Evolutionary conservation across 768 basidiomycete genomes (phyloP).

Genomic region (Tricholomella constricta): DNA sequence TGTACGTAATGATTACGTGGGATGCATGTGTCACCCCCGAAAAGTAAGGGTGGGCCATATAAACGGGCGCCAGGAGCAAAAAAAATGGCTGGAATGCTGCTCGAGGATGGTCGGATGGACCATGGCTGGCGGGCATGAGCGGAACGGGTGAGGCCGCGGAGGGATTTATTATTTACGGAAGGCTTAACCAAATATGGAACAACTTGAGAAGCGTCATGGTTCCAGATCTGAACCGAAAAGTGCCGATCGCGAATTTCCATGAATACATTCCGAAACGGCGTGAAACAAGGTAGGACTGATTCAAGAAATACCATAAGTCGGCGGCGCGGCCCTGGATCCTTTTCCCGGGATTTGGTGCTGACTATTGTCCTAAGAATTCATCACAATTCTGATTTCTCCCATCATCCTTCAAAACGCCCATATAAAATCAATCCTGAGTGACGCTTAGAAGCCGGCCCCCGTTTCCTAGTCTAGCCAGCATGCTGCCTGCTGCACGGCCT

Average conservation of each 20-base stretch:
- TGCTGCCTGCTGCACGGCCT: constrained; percentile 12
- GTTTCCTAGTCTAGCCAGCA: constrained; percentile 8
- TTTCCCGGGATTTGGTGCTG: constrained; percentile 14
- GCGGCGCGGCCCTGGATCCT: constrained; percentile 1
- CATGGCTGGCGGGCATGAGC: not conserved
- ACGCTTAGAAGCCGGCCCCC: constrained; percentile 2
- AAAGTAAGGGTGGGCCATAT: not conserved
- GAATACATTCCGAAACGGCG: constrained; percentile 11
- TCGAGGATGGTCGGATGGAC: not conserved
- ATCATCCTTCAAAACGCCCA: constrained; percentile 4
- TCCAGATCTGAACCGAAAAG: constrained; percentile 9
- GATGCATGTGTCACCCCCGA: constrained; percentile 5
- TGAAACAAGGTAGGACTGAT: constrained; percentile 3
- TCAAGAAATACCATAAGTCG: constrained; percentile 1
- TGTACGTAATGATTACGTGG: constrained; percentile 17
- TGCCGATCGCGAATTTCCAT: not conserved
- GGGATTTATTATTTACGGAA: constrained; percentile 8
- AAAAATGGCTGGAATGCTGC: not conserved
- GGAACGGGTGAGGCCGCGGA: not conserved
- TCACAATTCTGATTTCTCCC: constrained; percentile 9
- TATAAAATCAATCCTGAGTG: constrained; percentile 9
- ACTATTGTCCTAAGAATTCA: constrained; percentile 8
- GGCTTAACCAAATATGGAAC: constrained; percentile 13
- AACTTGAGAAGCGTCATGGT: constrained; percentile 8
- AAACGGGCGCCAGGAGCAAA: not conserved